phyloP scores from a whole-genome alignment of 305 asterid genomes.

The Withania somnifera region DNA sequence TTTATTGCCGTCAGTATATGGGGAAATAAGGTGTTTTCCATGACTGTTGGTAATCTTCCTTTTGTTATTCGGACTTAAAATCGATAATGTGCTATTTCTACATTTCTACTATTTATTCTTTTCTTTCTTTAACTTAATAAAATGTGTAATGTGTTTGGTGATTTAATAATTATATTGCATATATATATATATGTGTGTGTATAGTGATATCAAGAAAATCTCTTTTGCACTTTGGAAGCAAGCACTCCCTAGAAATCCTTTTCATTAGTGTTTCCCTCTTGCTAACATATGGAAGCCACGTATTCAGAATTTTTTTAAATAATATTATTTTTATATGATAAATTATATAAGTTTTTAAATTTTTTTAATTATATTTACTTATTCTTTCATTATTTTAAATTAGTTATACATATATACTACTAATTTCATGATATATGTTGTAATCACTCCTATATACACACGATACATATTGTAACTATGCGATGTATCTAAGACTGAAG shows the following conservation, averaged over 20 bases:
- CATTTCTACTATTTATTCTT: neutral
- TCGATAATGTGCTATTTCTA: neutral
- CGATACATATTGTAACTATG: too few species aligned
- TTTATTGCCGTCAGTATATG: too few species aligned
- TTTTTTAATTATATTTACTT: too few species aligned
- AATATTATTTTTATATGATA: neutral
- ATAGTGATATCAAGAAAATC: neutral
- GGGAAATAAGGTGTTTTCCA: too few species aligned
- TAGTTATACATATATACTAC: too few species aligned
- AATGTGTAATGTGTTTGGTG: neutral
- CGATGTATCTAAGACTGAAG: too few species aligned
- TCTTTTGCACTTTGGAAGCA: neutral
- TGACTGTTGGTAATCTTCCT: too few species aligned
- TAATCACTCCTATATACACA: too few species aligned
- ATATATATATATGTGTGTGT: neutral
- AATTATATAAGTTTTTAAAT: too few species aligned
- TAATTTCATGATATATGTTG: too few species aligned
- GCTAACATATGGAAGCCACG: neutral
- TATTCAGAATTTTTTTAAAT: neutral
- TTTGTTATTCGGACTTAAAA: neutral
- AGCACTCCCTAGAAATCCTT: neutral
- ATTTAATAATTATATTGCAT: neutral
- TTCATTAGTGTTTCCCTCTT: neutral
- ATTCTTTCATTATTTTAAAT: too few species aligned
- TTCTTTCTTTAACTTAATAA: neutral